Base-by-base conservation (phyloP, 108 stramenopile genomes). In the Schizochytrium sp. region DNA sequence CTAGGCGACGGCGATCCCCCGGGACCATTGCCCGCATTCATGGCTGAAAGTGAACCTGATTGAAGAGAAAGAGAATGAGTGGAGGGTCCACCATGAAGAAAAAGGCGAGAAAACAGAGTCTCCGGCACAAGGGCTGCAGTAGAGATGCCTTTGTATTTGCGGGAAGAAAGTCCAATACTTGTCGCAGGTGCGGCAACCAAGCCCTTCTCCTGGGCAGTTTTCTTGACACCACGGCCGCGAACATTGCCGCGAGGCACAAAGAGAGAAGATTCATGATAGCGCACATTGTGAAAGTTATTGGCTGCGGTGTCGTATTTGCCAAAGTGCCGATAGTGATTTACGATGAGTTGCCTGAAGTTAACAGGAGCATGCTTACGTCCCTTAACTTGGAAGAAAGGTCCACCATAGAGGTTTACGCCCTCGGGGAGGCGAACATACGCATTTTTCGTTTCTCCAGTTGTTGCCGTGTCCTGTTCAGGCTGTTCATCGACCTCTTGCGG, bases 181-280 rank as follows among this genome's bases (percentile, higher is more conserved):
- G 73, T 83, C 8, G 73, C 46, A 8, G 73, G 73, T 28, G 73
- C 73, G 19, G 73, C 73, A 0, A 53, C 73, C 10, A 53, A 19
- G 13, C 73, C 73, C 73, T 83, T 83, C 40, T 83, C 73, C 46
- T 47, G 50, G 7, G 73, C 73, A 38, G 73, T 53, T 50, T 83
- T 83, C 19, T 83, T 83, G 49, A 83, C 73, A 50, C 73, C 73
- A 5, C 50, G 46, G 73, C 73, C 73, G 12, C 73, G 73, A 8
- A 83, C 73, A 50, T 83, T 83, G 73, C 73, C 73, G 4, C 73
- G 73, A 15, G 73, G 73, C 15, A 83, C 73, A 38, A 83, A 83
- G 50, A 83, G 73, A 19, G 73, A 83, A 53, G 73, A 83, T 50
- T 83, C 73, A 4, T 53, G 50, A 83, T 83, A 83, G 12, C 73